These are phyloP conservation scores for Cadophora sp. DNA, from an alignment of 2,329 filamentous ascomycete genomes.

Conservation along the genomic window DNA sequence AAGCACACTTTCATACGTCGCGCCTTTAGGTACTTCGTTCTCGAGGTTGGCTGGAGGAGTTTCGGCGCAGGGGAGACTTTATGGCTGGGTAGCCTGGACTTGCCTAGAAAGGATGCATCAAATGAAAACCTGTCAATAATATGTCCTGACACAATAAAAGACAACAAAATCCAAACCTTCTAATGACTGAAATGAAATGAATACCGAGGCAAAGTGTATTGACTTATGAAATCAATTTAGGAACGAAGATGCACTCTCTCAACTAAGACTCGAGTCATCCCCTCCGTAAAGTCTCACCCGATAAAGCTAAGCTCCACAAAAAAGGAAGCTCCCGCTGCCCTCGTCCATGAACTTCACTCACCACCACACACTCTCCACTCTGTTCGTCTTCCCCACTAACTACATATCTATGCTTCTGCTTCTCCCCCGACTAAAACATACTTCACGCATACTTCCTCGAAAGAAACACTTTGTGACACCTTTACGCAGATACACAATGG, in stretches of 20 bases:
- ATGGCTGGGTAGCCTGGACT: not conserved
- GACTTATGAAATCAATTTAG: not conserved
- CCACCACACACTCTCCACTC: slow-evolving; percentile 7
- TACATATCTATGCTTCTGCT: slow-evolving; percentile 19
- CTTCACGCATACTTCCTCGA: slow-evolving; percentile 32
- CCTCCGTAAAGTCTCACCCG: slow-evolving; percentile 10
- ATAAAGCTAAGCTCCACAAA: slow-evolving; percentile 30
- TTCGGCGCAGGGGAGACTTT: slow-evolving; percentile 10
- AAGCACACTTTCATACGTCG: slow-evolving; percentile 26
- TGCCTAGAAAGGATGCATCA: not conserved
- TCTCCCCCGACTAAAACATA: slow-evolving; percentile 33
- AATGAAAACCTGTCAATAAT: slow-evolving; percentile 2
- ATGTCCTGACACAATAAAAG: not conserved
- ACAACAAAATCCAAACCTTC: not conserved
- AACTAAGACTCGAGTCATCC: not conserved
- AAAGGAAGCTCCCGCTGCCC: slow-evolving; percentile 10
- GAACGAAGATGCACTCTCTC: too few relatives aligned
- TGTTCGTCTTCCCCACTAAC: not conserved
- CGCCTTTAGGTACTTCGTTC: not conserved
- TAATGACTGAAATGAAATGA: not conserved
- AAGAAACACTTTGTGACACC: slow-evolving; percentile 29
- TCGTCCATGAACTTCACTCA: slow-evolving; percentile 12
- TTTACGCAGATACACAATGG: slow-evolving; percentile 40
- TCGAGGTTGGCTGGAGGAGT: not conserved
- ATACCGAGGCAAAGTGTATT: not conserved